phyloP scores from a whole-genome alignment of 1,139 yeast species.

The Sugiyamaella novakii region DNA sequence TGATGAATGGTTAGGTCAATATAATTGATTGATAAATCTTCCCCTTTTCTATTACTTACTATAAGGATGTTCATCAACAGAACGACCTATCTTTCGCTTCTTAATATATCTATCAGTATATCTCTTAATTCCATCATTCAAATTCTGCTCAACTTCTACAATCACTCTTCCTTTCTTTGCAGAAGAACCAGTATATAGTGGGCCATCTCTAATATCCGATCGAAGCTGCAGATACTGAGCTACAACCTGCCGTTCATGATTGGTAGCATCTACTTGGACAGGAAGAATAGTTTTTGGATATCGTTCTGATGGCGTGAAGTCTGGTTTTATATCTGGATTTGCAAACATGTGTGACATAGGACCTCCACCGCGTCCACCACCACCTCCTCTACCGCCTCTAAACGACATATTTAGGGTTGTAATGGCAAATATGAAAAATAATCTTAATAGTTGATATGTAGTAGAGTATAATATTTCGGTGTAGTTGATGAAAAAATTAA shows the following conservation, averaged over 20 bases:
- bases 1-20: background rate
- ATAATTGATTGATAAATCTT: no score
- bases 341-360: conserved; percentile 24
- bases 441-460: no score
- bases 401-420: conserved; percentile 28
- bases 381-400: conserved; percentile 31
- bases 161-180: conserved; percentile 30
- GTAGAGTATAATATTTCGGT: no score
- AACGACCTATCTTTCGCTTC: conserved; percentile 71
- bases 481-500: no score
- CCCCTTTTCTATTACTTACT: no score
- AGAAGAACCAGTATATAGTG: conserved; percentile 70
- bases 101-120: conserved; percentile 52
- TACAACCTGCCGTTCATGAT: conserved; percentile 61
- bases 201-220: conserved; percentile 66
- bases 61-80: conserved; percentile 84
- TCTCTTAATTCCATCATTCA: conserved; percentile 41
- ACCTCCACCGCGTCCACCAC: conserved; percentile 27
- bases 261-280: conserved; percentile 62
- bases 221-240: conserved; percentile 64
- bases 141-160: conserved; percentile 36
- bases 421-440: no score
- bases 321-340: conserved; percentile 34
- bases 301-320: conserved; percentile 35
- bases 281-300: conserved; percentile 50